Evolutionary conservation across 1,139 yeast genomes (phyloP), one percentile per base, ranked within the genome.

Genomic region (Arxiozyma bovina): DNA sequence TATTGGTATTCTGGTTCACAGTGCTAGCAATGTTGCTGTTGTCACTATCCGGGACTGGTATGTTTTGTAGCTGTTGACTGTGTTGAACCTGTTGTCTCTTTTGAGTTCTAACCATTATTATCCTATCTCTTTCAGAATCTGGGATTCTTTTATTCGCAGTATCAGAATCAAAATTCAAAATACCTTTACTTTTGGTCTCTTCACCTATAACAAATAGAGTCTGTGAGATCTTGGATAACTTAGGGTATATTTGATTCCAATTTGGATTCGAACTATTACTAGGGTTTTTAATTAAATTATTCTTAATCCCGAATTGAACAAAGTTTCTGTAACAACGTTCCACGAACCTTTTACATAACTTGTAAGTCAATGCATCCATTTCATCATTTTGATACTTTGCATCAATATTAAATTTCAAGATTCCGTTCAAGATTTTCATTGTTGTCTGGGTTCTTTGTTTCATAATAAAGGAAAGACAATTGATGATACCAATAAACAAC

Each of bases 371-470:
- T 22, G 67, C 66, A 5, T 67, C 57, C 17, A 66, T 68, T n/a
- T 63, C 60, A 44, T 74, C 75, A 45, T 68, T 69, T 54, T 71
- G 75, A 51, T 62, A 71, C 60, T 74, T 73, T 18, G 66, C 65
- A 55, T 69, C 71, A 15, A 73, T 65, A 55, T 73, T 73, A 51
- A 77, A 74, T 50, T 67, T 71, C n/a, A 76, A 64, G 30, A 83
- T 64, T 1, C 70, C 73, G 21, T 70, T 68, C 47, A 76, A 68
- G 45, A 76, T 76, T 59, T 76, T 76, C 52, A 72, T 70, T 5
- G 77, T 72, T 54, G 74, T 74, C 59, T 78, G 82, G 1, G 83
- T 81, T 62, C 88, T 81, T 52, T 78, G 74, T 61, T 80, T 83
- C 64, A 80, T 74, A 48, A 83, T 63, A 50, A 77, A 71, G 47